These are phyloP conservation scores for Moesziomyces globuligerus DNA, from an alignment of 1,284 basidiomycete species.

Conservation along the genomic window DNA sequence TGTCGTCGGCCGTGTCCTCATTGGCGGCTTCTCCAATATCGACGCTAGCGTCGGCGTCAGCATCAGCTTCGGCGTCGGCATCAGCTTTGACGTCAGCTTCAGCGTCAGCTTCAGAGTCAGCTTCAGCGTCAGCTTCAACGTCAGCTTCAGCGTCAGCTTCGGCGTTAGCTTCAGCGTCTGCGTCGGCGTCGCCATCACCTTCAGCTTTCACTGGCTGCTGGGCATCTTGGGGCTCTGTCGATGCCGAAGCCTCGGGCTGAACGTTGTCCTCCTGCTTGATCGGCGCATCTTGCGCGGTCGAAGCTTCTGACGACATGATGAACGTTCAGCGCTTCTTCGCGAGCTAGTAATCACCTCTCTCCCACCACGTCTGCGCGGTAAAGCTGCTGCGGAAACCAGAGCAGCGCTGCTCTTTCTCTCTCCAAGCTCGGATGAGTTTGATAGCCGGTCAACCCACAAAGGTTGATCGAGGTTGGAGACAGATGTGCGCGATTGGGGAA, in stretches of 20 bases:
- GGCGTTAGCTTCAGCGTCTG: slow-evolving; percentile 3
- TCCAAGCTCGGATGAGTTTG: too few relatives aligned
- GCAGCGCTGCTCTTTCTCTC: too few relatives aligned
- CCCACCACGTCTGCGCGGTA: too few relatives aligned
- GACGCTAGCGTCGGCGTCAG: slow-evolving; percentile 10
- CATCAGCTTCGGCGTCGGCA: slow-evolving; percentile 21
- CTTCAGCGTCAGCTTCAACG: too few relatives aligned
- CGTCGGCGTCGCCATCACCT: slow-evolving; percentile 5
- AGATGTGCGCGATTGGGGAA: too few relatives aligned
- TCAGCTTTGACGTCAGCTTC: too few relatives aligned
- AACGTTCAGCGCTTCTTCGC: too few relatives aligned
- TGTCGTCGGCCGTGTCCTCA: background rate
- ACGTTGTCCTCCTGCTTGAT: slow-evolving; percentile 21
- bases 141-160: slow-evolving; percentile 17
- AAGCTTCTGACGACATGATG: slow-evolving; percentile 24
- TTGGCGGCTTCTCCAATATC: slow-evolving; percentile 1
- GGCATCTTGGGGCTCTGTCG: background rate
- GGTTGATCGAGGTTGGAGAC: too few relatives aligned
- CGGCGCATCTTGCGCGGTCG: slow-evolving; percentile 22
- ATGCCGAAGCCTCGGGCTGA: background rate
- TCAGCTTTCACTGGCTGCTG: slow-evolving; percentile 1
- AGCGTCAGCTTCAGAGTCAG: too few relatives aligned
- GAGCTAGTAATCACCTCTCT: too few relatives aligned
- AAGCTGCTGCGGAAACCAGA: too few relatives aligned
- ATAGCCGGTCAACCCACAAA: too few relatives aligned